Base-by-base conservation (phyloP, 192 early-diverging fungal genomes). In the Umbelopsis sp. region DNA sequence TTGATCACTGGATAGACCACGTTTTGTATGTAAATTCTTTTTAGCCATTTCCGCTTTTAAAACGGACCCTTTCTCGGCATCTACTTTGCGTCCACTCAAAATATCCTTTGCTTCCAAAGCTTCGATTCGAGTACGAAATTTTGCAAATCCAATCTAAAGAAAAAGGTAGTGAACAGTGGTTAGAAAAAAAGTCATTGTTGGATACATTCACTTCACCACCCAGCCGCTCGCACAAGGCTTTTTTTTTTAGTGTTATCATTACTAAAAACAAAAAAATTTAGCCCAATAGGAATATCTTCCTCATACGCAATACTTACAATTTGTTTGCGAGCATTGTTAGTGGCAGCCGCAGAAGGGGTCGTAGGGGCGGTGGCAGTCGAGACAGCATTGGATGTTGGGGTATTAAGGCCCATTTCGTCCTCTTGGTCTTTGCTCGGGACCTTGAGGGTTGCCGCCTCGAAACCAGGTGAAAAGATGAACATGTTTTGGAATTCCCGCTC, bases 401-500 rank as follows among this genome's bases (percentile, higher is more conserved):
- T 81, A 29, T 75, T 68, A 10, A 73, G 71, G 59, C 80, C 81
- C 38, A 71, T 51, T 45, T 88, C 87, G 50, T 87, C 85, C 25
- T 84, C 81, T 36, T 81, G 87, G 51, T 91, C 91, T 78, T 84
- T 82, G 50, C 81, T 78, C 24, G 95, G 95, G 44, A 94, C 86
- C 82, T 98, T 99, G 34, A 99, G 86, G 7, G 95, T 95, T 14
- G 98, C 96, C 3, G 97, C 98, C 76, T 98, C 98, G 69, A 99
- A 99, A 14, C 97, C 98, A 44, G 93, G 86, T 24, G 93, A 95
- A 71, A 99, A 98, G 31, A 92, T 95, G 84, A 99, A 99, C 96
- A 98, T 98, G 83, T 97, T 98, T 76, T 97, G 97, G 75, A 99
- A 99, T 82, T 99, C 98, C 49, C 98, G 85, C 81, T 99, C 98